Conservation (phyloP, 495 filamentous ascomycete species). For the Xylaria telfairii region DNA sequence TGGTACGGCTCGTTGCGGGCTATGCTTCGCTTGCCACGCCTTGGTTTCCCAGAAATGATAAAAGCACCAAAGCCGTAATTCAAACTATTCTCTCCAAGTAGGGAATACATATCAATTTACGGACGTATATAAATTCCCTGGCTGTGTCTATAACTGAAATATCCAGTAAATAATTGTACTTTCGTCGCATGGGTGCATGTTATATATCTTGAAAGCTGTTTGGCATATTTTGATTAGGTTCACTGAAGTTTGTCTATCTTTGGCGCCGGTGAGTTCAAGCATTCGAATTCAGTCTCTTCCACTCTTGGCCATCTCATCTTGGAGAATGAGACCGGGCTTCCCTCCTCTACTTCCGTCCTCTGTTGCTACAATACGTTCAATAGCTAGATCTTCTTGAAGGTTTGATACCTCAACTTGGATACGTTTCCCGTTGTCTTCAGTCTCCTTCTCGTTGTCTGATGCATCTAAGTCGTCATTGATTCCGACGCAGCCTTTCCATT, state of each 20-base stretch:
- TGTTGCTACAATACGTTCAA: conserved; percentile 47
- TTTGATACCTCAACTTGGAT: neutral
- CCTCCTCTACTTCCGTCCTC: conserved; percentile 74
- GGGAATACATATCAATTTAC: conserved; percentile 20
- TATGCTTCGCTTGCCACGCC: neutral
- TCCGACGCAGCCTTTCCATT: conserved; percentile 56
- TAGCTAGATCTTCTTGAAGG: conserved; percentile 1
- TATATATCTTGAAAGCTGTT: neutral
- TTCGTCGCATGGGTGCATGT: neutral
- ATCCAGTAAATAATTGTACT: neutral
- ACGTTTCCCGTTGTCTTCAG: neutral
- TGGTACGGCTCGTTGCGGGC: neutral
- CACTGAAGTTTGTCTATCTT: neutral
- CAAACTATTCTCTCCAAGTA: conserved; percentile 28
- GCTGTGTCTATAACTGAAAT: neutral
- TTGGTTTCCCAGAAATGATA: conserved; percentile 1
- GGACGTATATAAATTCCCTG: neutral
- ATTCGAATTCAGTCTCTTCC: neutral
- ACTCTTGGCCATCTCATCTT: conserved; percentile 54
- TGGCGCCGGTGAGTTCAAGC: neutral
- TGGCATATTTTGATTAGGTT: neutral
- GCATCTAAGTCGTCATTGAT: conserved; percentile 26
- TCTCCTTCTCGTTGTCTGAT: conserved; percentile 46
- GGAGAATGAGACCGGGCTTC: conserved; percentile 57
- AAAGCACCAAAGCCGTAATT: neutral